These are phyloP conservation scores for Flammula alnicola DNA, from an alignment of 1,284 basidiomycete genomes.

Conservation along the genomic window DNA sequence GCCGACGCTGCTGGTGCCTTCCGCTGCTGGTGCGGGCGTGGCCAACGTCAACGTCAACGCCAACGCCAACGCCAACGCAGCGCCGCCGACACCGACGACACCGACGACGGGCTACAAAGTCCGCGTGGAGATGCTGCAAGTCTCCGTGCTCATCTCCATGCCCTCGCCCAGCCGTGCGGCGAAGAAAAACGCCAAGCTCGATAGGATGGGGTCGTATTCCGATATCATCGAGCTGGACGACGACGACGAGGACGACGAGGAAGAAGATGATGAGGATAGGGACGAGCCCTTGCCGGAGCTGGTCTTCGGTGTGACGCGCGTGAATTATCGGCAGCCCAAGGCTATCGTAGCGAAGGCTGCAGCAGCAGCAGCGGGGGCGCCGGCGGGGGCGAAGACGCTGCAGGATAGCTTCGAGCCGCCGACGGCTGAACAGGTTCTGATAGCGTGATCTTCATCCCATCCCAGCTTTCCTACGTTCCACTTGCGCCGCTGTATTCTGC, in stretches of 20 bases:
- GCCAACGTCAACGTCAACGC: neutral
- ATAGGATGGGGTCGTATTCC: neutral
- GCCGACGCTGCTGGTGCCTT: no score
- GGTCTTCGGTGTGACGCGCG: slow-evolving; percentile 25
- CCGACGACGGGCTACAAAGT: slow-evolving; percentile 13
- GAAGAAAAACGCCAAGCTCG: slow-evolving; percentile 12
- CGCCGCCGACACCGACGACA: neutral
- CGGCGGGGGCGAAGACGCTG: no score
- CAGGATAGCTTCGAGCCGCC: no score
- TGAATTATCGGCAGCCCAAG: no score
- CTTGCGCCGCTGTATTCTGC: no score
- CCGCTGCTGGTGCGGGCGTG: no score
- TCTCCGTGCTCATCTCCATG: slow-evolving; percentile 68
- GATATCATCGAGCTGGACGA: slow-evolving; percentile 9
- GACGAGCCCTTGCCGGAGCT: slow-evolving; percentile 25
- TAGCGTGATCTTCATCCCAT: no score
- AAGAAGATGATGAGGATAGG: slow-evolving; percentile 23
- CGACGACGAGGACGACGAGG: slow-evolving; percentile 19
- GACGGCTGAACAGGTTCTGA: no score
- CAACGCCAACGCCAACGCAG: neutral
- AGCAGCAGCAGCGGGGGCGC: no score
- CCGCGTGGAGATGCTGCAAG: slow-evolving; percentile 43
- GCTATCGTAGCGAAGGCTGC: no score
- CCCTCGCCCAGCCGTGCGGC: slow-evolving; percentile 42
- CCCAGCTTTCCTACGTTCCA: no score